Conservation (phyloP, 257 asterid species). For the Fraxinus excelsior region DNA sequence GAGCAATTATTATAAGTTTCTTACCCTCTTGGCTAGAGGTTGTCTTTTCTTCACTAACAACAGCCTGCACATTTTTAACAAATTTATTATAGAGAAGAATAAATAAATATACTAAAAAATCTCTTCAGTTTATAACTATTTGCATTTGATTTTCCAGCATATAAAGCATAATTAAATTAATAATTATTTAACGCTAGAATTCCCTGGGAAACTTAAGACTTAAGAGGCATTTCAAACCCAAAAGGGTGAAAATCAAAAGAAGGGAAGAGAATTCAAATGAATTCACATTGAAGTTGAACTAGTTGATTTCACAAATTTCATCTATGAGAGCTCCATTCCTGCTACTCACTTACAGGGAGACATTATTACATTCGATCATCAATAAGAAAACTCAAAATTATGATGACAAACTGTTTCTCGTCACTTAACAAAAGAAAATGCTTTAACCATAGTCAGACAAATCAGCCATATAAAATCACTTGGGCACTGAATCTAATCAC, state of each 20-base stretch:
- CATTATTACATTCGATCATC: background rate
- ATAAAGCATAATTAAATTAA: background rate
- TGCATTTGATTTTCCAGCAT: constrained; percentile 11
- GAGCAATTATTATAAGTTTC: background rate
- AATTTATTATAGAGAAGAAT: constrained; percentile 16
- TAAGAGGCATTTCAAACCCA: background rate
- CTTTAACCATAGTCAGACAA: background rate
- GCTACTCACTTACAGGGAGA: background rate
- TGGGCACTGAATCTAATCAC: background rate
- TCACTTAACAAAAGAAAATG: background rate
- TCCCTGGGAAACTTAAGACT: background rate
- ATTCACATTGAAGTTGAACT: background rate
- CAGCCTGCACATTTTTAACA: constrained; percentile 60
- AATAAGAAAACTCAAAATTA: background rate
- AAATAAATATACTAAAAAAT: constrained; percentile 9
- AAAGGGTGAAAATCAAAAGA: background rate
- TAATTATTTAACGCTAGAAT: background rate
- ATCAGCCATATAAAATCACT: background rate
- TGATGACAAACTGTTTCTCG: background rate
- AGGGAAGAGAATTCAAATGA: background rate
- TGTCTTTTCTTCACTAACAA: constrained; percentile 64
- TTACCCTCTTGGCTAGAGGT: constrained; percentile 54
- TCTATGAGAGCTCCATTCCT: background rate
- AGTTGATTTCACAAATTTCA: background rate
- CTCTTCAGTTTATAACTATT: background rate